Base-by-base conservation (phyloP, 352 stramenopile genomes). In the Plasmopara muralis region DNA sequence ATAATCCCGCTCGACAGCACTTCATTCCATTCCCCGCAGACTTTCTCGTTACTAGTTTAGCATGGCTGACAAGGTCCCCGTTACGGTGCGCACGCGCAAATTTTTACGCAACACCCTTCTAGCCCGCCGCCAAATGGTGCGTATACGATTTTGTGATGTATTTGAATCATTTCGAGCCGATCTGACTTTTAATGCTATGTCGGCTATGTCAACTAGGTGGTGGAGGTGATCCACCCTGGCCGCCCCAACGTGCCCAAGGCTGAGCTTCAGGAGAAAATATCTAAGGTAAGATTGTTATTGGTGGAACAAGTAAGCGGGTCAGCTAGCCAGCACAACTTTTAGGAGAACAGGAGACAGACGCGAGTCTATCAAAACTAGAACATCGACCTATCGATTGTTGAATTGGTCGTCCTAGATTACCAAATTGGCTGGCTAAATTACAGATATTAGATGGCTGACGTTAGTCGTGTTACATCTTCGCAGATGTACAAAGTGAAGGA, bases 81-180 rank as follows among this genome's bases (percentile, higher is more conserved):
- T 99, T 68, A 97, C 96, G 56, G 95, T 99, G 64, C 95, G 97
- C 76, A 98, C 96, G 65, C 93, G 96, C 74, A 99, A 99, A 87
- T 99, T 99, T 82, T 92, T 98, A 64, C 83, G 90, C 70, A 99
- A 99, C 87, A 87, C 90, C 48, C 92, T 99, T 60, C 82, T 99
- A 55, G 78, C 90, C 58, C 83, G 97, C 70, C 96, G 94, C 70
- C 96, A 99, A 91, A 97, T 99, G 79, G 85, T 98, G 90, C 69
- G 68, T 62, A 28, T 35, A 16, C 43, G 18, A 25, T 47, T 10
- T 39, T 16, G 38, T 28, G 25, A 41, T 25, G 38, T 38, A 20
- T 20, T n/a, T 18, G 0, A 15, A 8, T 12, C 8, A 6, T 45
- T 2, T n/a, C 0, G 16, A 20, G 9, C 43, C 12, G 9, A 50